These are phyloP conservation scores for Fusarium sp. DNA, from an alignment of 2,329 filamentous ascomycete genomes.

Conservation along the genomic window DNA sequence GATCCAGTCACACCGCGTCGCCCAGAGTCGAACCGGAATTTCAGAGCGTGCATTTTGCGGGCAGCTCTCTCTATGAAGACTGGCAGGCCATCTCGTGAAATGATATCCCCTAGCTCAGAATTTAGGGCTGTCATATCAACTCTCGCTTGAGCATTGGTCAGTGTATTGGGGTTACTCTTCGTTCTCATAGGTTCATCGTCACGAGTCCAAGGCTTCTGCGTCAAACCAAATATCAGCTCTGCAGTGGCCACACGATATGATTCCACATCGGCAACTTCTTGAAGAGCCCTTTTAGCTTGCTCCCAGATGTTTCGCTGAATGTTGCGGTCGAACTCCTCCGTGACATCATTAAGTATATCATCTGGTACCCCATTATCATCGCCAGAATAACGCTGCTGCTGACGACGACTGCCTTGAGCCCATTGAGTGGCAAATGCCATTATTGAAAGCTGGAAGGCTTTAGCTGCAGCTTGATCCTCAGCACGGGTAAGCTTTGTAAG, in stretches of 20 bases:
- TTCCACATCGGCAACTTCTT: slow-evolving; percentile 54
- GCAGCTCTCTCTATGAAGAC: slow-evolving; percentile 45
- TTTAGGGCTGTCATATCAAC: slow-evolving; percentile 29
- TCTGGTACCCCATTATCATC: slow-evolving; percentile 24
- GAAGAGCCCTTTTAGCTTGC: slow-evolving; percentile 52
- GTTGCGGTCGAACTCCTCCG: slow-evolving; percentile 55
- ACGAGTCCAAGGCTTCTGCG: slow-evolving; percentile 50
- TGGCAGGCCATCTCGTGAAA: slow-evolving; percentile 40
- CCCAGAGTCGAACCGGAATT: slow-evolving; percentile 42
- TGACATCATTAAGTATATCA: slow-evolving; percentile 38
- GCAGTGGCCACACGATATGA: slow-evolving; percentile 56
- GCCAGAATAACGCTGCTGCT: slow-evolving; percentile 35
- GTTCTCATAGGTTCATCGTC: slow-evolving; percentile 22
- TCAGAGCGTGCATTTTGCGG: slow-evolving; percentile 48
- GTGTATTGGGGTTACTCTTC: not conserved
- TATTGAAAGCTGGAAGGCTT: slow-evolving; percentile 43
- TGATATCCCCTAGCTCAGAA: slow-evolving; percentile 38
- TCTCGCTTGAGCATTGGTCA: slow-evolving; percentile 9
- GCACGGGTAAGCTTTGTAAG: slow-evolving; percentile 36
- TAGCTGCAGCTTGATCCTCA: slow-evolving; percentile 36
- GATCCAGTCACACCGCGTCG: slow-evolving; percentile 29
- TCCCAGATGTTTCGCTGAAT: slow-evolving; percentile 56
- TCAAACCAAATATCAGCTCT: slow-evolving; percentile 56
- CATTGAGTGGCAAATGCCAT: slow-evolving; percentile 48
- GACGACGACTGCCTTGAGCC: slow-evolving; percentile 48